Conservation (phyloP, 148 eudicot genomes). For the Vaccinium corymbosum region DNA sequence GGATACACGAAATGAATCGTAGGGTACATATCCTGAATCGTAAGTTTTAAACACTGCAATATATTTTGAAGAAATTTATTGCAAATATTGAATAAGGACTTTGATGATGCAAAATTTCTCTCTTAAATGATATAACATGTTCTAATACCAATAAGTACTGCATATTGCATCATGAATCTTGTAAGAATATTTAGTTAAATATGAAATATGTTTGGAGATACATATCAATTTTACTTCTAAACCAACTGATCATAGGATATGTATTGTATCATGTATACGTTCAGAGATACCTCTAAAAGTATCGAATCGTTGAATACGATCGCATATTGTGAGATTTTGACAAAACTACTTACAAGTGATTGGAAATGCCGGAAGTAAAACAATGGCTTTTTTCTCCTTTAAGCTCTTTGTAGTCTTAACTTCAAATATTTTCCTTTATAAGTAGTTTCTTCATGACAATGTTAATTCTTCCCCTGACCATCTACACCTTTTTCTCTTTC, state of each 20-base stretch:
- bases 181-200: background rate
- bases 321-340: background rate
- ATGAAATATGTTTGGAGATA: background rate
- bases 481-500: conserved; percentile 14
- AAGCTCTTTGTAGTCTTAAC: background rate
- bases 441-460: background rate
- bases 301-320: background rate
- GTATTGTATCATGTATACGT: background rate
- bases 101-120: background rate
- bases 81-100: background rate
- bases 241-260: background rate
- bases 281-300: background rate
- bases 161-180: background rate
- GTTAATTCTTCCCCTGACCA: conserved; percentile 9
- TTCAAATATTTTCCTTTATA: background rate
- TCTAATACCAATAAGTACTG: background rate
- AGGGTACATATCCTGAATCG: too few relatives aligned
- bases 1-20: too few relatives aligned
- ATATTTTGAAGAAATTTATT: background rate
- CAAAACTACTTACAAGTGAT: background rate
- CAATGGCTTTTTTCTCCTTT: background rate
- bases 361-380: background rate
- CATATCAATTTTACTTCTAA: background rate
- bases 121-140: background rate
- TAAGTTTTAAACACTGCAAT: background rate